phyloP scores from a whole-genome alignment of 2,329 filamentous ascomycete species.

The Trichoderma breve region DNA sequence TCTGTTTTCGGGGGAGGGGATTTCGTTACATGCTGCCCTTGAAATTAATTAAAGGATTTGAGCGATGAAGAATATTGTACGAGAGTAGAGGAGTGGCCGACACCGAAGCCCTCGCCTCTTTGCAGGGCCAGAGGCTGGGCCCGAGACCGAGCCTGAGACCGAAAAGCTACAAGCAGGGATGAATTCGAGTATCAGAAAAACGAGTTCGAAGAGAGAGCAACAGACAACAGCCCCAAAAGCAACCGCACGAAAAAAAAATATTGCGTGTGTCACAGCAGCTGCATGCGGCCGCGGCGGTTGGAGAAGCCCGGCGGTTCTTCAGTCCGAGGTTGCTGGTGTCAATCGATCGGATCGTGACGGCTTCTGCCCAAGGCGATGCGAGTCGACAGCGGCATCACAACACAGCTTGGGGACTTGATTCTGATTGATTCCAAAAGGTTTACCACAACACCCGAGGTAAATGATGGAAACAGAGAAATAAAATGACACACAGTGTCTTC shows the following conservation, averaged over 20 bases:
- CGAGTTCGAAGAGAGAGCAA: background rate
- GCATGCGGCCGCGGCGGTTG: slow-evolving; percentile 12
- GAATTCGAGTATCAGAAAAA: background rate
- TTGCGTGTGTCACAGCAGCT: slow-evolving; percentile 16
- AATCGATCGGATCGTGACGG: background rate
- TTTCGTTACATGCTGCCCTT: background rate
- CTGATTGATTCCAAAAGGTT: background rate
- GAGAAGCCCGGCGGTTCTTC: background rate
- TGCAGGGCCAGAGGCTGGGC: background rate
- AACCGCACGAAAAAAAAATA: background rate
- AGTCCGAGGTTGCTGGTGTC: background rate
- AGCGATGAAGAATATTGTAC: background rate
- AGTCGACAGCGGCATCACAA: background rate
- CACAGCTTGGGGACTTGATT: background rate
- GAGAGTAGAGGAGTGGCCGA: background rate
- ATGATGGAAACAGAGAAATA: background rate
- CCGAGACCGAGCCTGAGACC: background rate
- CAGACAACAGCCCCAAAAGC: background rate
- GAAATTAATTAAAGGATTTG: background rate
- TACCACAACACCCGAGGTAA: background rate
- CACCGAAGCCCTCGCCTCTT: background rate
- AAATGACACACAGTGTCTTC: background rate
- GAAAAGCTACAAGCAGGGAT: background rate
- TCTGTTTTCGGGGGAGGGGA: background rate
- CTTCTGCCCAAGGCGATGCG: background rate